These are phyloP conservation scores for Colletotrichum sp. DNA, from an alignment of 2,329 filamentous ascomycete genomes.

Conservation along the genomic window DNA sequence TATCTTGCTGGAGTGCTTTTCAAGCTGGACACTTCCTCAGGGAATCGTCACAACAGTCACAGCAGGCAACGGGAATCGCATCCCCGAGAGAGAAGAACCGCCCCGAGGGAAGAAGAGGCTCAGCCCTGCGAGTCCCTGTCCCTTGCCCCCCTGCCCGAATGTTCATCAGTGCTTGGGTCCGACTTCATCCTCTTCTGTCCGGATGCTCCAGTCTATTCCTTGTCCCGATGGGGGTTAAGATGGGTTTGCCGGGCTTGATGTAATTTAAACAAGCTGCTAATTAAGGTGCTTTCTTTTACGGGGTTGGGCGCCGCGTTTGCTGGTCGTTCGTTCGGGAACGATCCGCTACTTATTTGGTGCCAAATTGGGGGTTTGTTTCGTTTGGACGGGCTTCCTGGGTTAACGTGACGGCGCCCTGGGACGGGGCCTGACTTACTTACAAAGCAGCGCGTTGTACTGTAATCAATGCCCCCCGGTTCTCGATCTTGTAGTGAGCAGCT, in stretches of 20 bases:
- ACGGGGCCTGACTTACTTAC: not conserved
- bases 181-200: not conserved
- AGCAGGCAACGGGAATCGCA: not conserved
- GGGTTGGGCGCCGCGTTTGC: not conserved
- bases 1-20: not conserved
- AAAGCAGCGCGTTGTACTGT: not conserved
- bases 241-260: not conserved
- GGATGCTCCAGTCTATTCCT: not conserved
- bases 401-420: not conserved
- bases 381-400: not conserved
- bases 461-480: not conserved
- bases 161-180: not conserved
- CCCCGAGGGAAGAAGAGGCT: not conserved
- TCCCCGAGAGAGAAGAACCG: not conserved
- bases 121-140: not conserved
- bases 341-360: not conserved
- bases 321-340: not conserved
- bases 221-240: not conserved
- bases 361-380: not conserved
- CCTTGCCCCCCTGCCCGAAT: not conserved
- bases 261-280: not conserved
- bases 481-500: accelerated
- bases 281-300: not conserved
- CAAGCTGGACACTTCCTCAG: too few species aligned
- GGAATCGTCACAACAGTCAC: too few species aligned